Evolutionary conservation across 805 yeast genomes (phyloP), one percentile per base, ranked within the genome.

Genomic region (Starmerella vitae): DNA sequence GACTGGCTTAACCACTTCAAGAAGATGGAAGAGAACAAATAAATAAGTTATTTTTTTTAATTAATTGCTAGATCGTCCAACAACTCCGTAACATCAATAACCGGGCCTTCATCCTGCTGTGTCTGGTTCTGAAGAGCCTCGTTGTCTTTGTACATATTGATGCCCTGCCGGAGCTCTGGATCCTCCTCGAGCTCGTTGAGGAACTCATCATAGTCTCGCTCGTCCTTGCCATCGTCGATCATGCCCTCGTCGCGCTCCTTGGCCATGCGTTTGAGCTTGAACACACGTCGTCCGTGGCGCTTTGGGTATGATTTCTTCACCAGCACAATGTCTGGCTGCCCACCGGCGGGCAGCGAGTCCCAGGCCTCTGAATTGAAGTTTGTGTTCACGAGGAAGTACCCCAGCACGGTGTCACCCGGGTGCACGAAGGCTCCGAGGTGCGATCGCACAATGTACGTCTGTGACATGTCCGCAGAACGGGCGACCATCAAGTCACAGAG

Each of bases 211-310:
- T 84, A 91, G 63, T 88, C 98, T 61, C 74, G 77, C 63, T 88
- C 96, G 4, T 93, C 94, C 53, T 81, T 72, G 59, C 84, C 97
- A 47, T 85, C 95, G 25, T 45, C 50, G 15, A 36, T 26, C 40
- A 45, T 38, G 13, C 31, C 41, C 30, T 49, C 52, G 30, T 58
- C 56, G 62, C 84, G 93, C 63, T 86, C 96, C 54, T 68, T 77
- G 33, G 96, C 96, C 95, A 86, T 84, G 72, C 96, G 79, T 78
- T 81, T 83, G 65, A 86, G 75, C 66, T 82, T 86, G 95, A 95
- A 86, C 62, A 68, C 68, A 70, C 93, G 77, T 29, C 17, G 25
- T 66, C 74, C 78, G 63, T 72, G 71, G 62, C 78, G 77, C 68
- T 91, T 74, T 37, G 76, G 68, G 66, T 83, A 86, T 61, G 72